Evolutionary conservation across 345 rosid species (phyloP).

Genomic region (Brassica carinata): DNA sequence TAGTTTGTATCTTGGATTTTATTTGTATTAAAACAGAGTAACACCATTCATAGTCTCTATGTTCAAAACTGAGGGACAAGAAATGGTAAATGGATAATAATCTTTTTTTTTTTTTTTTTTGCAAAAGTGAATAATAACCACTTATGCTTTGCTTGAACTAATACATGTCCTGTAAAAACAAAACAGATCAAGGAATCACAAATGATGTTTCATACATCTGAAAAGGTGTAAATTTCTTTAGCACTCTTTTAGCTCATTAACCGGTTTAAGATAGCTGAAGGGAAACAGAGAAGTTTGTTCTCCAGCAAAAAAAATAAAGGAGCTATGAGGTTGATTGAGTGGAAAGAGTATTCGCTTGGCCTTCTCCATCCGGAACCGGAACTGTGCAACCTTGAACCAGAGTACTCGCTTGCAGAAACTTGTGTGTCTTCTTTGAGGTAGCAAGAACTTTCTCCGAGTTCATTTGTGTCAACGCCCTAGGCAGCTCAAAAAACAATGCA

Average conservation of each 20-base stretch:
- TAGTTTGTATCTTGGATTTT: too few species aligned
- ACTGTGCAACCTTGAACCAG: not conserved
- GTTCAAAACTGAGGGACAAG: not conserved
- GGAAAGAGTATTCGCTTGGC: not conserved
- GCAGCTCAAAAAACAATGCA: slow-evolving; percentile 42
- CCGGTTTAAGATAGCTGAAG: too few species aligned
- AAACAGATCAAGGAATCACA: slow-evolving; percentile 63
- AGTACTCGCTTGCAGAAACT: not conserved
- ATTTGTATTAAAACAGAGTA: not conserved
- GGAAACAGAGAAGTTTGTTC: too few species aligned
- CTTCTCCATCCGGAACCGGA: not conserved
- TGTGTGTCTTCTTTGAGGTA: not conserved
- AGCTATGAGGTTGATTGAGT: too few species aligned
- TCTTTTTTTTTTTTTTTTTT: too few species aligned
- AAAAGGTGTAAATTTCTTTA: too few species aligned
- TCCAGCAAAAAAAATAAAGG: too few species aligned
- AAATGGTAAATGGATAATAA: not conserved
- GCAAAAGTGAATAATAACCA: too few species aligned
- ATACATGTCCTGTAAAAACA: too few species aligned
- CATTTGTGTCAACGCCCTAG: slow-evolving; percentile 63
- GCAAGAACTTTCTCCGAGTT: not conserved
- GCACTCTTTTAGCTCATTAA: too few species aligned
- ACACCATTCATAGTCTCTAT: not conserved
- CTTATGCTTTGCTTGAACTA: too few species aligned
- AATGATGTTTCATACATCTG: too few species aligned